Percentiles rank a stretch among this genome's conserved stretches.
phyloP scores from a whole-genome alignment of 305 asterid species.

The Fraxinus sp. region DNA sequence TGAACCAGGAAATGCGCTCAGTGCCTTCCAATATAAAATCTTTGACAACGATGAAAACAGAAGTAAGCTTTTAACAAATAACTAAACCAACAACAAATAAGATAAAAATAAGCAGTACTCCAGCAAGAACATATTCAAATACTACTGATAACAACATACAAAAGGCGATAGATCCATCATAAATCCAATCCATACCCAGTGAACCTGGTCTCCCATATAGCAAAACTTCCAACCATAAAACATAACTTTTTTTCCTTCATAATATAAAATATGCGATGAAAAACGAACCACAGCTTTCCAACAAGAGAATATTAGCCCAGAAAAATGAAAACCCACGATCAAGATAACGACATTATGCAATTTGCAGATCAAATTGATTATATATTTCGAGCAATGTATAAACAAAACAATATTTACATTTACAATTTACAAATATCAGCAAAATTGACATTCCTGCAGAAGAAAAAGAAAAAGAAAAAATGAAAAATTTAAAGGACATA shows the following conservation, averaged over 20 bases:
- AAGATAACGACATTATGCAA: constrained; percentile 40
- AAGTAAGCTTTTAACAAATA: constrained; percentile 21
- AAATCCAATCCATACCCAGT: constrained; percentile 79
- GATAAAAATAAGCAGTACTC: constrained; percentile 24
- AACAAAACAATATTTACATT: background rate
- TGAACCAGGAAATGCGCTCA: constrained; percentile 50
- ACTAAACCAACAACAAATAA: constrained; percentile 43
- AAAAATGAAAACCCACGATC: constrained; percentile 37
- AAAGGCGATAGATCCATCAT: constrained; percentile 64
- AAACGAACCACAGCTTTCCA: constrained; percentile 24
- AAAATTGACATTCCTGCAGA: constrained; percentile 5
- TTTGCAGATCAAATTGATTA: constrained; percentile 21
- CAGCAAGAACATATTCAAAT: constrained; percentile 45
- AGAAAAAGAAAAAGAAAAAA: constrained; percentile 5
- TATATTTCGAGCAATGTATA: constrained; percentile 15
- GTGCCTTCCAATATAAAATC: constrained; percentile 48
- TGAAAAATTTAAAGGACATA: background rate
- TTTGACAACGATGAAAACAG: constrained; percentile 34
- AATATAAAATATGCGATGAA: background rate
- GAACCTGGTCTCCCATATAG: constrained; percentile 58
- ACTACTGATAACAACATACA: constrained; percentile 26
- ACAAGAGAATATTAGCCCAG: constrained; percentile 25
- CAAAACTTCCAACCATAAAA: constrained; percentile 26
- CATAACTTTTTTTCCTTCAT: background rate
- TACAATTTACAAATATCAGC: background rate